phyloP scores from a whole-genome alignment of 805 yeast genomes.

The Cyberlindnera sargentensis region DNA sequence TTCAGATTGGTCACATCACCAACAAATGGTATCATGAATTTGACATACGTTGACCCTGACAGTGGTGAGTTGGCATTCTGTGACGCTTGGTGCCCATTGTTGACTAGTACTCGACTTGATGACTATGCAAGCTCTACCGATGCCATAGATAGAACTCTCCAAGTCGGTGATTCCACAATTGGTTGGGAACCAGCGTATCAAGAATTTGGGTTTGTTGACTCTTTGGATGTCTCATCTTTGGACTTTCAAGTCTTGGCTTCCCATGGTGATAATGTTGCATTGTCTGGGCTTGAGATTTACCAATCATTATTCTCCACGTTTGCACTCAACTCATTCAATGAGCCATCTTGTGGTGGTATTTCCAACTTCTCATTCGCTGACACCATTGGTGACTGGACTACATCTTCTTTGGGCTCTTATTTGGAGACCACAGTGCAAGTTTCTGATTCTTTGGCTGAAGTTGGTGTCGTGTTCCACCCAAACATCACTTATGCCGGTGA shows the following conservation, averaged over 20 bases:
- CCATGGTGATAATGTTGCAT: constrained; percentile 62
- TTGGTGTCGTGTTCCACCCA: constrained; percentile 52
- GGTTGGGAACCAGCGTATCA: constrained; percentile 44
- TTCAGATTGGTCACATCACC: constrained; percentile 78
- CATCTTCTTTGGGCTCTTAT: constrained; percentile 28
- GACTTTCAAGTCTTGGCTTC: constrained; percentile 58
- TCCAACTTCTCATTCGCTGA: constrained; percentile 23
- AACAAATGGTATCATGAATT: constrained; percentile 82
- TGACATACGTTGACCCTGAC: constrained; percentile 74
- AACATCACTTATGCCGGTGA: constrained; percentile 67
- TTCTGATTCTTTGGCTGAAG: constrained; percentile 26
- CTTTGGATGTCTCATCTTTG: constrained; percentile 51
- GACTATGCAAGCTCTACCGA: constrained; percentile 7
- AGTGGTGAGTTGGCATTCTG: constrained; percentile 55
- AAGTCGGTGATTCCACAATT: constrained; percentile 29
- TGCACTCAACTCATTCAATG: constrained; percentile 71
- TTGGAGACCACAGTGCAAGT: constrained; percentile 26
- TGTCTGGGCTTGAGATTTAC: constrained; percentile 68
- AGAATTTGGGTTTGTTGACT: constrained; percentile 77
- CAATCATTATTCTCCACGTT: constrained; percentile 49
- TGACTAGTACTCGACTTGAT: constrained; percentile 31
- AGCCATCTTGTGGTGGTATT: constrained; percentile 45
- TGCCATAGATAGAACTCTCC: constrained; percentile 5
- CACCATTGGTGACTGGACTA: constrained; percentile 24
- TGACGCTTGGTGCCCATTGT: constrained; percentile 86